These are phyloP conservation scores for Linum usitatissimum DNA, from an alignment of 345 rosid genomes.

Conservation along the genomic window DNA sequence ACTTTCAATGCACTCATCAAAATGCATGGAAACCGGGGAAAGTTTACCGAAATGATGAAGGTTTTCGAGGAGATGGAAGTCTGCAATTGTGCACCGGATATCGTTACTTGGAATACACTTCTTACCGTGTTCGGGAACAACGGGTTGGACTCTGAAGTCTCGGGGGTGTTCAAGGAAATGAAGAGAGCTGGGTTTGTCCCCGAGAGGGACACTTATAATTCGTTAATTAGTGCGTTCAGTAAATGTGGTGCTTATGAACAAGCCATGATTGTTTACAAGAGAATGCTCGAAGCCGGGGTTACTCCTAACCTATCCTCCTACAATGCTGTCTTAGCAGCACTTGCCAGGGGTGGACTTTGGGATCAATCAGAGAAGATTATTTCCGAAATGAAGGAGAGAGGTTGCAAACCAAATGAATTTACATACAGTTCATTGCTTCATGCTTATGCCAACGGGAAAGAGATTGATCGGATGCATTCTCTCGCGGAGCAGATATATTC, in stretches of 20 bases:
- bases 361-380: conserved; percentile 81
- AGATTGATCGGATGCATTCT: conserved; percentile 60
- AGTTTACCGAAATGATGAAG: conserved; percentile 84
- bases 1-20: conserved; percentile 88
- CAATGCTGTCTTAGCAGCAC: conserved; percentile 82
- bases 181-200: conserved; percentile 92
- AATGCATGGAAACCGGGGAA: conserved; percentile 88
- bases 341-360: conserved; percentile 97
- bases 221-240: conserved; percentile 82
- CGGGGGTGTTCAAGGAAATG: conserved; percentile 92
- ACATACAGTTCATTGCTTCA: conserved; percentile 79
- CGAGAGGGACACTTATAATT: conserved; percentile 87
- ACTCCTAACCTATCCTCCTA: conserved; percentile 82
- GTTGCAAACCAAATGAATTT: conserved; percentile 80
- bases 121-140: conserved; percentile 89
- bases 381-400: conserved; percentile 64
- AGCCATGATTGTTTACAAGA: conserved; percentile 69
- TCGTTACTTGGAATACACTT: conserved; percentile 93
- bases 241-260: conserved; percentile 81
- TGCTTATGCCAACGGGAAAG: conserved; percentile 84
- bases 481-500: conserved; percentile 79
- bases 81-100: conserved; percentile 55
- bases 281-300: conserved; percentile 84
- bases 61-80: conserved; percentile 69
- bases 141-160: conserved; percentile 79